Evolutionary conservation across 2,329 filamentous ascomycete genomes (phyloP), one percentile per base, ranked within the genome.

Genomic region (Trichoderma aggressivum): DNA sequence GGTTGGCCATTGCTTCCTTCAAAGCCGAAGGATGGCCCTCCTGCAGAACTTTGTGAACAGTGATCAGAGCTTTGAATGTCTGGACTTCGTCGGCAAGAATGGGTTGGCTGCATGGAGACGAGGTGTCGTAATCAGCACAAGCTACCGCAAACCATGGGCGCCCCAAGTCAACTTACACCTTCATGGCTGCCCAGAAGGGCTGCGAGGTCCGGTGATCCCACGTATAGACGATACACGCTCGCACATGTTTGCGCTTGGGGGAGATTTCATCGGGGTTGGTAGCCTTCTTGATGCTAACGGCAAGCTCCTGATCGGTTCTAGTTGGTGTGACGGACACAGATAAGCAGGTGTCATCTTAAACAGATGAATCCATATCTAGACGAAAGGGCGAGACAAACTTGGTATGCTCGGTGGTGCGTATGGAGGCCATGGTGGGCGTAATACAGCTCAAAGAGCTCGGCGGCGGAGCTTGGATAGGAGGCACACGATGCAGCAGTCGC

Each of bases 31-130:
- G 94, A 78, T 99, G 96, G 18, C 96, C 96, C 82, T 99, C 96
- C 80, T 99, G 96, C 21, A 99, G 87, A 67, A 99, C 95, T 81
- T 98, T 98, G 85, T 99, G 96, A 75, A 98, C 90, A 26, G 94
- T 98, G 78, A 98, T 98, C 73, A 99, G 88, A 61, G 96, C 94
- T 82, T 99, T 99, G 88, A 98, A 99, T 5, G 96, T 98, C 85
- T 99, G 96, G 50, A 99, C 91, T 84, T 99, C 96, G 80, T 99
- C 96, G 82, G 96, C 95, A 75, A 98, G 89, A 79, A 99, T 94
- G n/a, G 96, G 96, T 84, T 98, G 95, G 78, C 93, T 97, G 76
- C 65, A 71, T 71, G 70, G 26, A 32, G 26, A 26, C 26, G 18
- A 32, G 55, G 21, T n/a, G n/a, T 24, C 55, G 59, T 11, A n/a